Percentiles rank a stretch among this genome's conserved stretches.
phyloP scores from a whole-genome alignment of 148 eudicot species.

The Vaccinium myrtillus region DNA sequence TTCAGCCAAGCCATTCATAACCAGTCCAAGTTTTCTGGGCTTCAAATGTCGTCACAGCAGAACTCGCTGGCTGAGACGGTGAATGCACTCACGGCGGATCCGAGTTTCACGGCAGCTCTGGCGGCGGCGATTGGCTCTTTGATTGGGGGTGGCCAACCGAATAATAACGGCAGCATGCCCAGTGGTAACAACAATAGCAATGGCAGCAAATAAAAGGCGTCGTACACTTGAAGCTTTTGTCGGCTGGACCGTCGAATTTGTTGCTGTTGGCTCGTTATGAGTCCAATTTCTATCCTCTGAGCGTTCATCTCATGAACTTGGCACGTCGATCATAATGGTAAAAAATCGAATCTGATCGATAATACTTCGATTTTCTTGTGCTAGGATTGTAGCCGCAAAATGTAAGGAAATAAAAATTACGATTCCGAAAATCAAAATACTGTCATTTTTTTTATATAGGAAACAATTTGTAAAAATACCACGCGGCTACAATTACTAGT shows the following conservation, averaged over 20 bases:
- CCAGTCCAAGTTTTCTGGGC: constrained; percentile 63
- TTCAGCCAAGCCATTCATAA: constrained; percentile 47
- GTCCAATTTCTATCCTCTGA: not conserved
- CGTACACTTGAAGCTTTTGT: no score
- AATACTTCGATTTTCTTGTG: no score
- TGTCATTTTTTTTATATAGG: no score
- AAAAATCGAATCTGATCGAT: not conserved
- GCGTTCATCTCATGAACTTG: not conserved
- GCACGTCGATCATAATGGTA: not conserved
- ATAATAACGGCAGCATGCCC: not conserved
- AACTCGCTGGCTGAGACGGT: constrained; percentile 35
- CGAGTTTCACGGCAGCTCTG: constrained; percentile 50
- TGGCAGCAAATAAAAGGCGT: not conserved
- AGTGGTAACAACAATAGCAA: not conserved
- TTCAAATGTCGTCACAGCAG: constrained; percentile 42
- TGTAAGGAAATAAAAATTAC: no score
- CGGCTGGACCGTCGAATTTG: not conserved
- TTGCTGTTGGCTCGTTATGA: not conserved
- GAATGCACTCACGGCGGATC: constrained; percentile 50
- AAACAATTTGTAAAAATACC: no score
- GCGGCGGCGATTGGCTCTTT: constrained; percentile 55
- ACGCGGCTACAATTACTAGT: no score
- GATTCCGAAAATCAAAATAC: no score
- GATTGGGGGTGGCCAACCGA: constrained; percentile 32
- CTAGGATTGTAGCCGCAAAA: no score